Evolutionary conservation across 2,329 filamentous ascomycete species (phyloP).

Genomic region (Pseudocercospora fuligena): DNA sequence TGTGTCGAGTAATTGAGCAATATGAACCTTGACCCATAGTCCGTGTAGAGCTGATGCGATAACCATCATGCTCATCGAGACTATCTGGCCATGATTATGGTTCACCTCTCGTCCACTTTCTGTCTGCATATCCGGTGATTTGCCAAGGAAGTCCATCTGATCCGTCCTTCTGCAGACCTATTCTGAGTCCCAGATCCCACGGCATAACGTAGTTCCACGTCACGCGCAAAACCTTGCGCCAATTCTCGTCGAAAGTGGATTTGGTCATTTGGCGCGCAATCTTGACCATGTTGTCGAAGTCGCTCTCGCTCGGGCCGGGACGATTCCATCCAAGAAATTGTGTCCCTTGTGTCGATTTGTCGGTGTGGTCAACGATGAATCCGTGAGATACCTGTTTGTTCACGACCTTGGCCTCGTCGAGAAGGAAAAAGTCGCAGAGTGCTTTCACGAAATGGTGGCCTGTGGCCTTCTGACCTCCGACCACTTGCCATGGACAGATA

Average conservation of each 20-base stretch:
- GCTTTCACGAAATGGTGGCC: constrained; percentile 6
- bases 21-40: too few species aligned
- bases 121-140: neutral
- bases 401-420: neutral
- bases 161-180: neutral
- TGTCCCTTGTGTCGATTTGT: neutral
- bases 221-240: neutral
- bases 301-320: neutral
- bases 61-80: too few species aligned
- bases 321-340: neutral
- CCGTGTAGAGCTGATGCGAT: too few species aligned
- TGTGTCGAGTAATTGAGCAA: too few species aligned
- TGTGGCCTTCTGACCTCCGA: neutral
- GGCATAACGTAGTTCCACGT: neutral
- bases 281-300: neutral
- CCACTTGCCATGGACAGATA: constrained; percentile 6
- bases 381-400: neutral
- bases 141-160: neutral
- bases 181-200: neutral
- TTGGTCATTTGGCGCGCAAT: neutral
- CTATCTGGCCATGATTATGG: too few species aligned
- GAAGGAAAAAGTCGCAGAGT: neutral
- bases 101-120: neutral
- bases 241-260: neutral
- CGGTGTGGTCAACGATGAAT: neutral